Conservation (phyloP, 192 early-diverging fungal species). For the Coemansia sp. region DNA sequence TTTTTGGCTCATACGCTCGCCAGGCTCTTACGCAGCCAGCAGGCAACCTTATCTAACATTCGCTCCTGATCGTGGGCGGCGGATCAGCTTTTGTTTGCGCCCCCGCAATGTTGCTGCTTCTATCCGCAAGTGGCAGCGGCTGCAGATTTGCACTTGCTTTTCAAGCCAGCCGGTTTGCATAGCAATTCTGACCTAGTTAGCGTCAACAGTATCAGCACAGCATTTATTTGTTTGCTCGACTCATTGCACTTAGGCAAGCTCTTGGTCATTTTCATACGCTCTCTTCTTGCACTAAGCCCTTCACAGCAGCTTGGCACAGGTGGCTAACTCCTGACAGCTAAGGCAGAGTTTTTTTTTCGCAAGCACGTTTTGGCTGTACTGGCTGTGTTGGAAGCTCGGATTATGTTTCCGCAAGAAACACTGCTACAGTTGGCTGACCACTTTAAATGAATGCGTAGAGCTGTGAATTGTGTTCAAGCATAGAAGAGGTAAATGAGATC, state of each 20-base stretch:
- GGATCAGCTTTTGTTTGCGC: conserved; percentile 20
- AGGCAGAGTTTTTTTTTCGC: conserved; percentile 68
- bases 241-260: too few relatives aligned
- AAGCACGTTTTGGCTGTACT: conserved; percentile 64
- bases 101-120: conserved; percentile 23
- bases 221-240: too few relatives aligned
- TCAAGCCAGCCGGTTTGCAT: conserved; percentile 10
- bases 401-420: conserved; percentile 67
- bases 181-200: too few relatives aligned
- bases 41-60: conserved; percentile 15
- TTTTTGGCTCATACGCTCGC: neutral
- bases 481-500: neutral
- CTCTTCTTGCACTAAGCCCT: too few relatives aligned
- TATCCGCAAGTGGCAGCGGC: conserved; percentile 32
- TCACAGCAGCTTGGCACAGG: conserved; percentile 76
- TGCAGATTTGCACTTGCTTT: conserved; percentile 14
- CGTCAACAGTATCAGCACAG: too few relatives aligned
- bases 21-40: conserved; percentile 8
- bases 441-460: too few relatives aligned
- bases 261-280: too few relatives aligned
- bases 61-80: conserved; percentile 18
- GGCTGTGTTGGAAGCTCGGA: conserved; percentile 86
- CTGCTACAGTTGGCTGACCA: conserved; percentile 11
- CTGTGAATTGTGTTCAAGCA: neutral
- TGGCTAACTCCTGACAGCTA: conserved; percentile 88